Evolutionary conservation across 805 yeast species (phyloP), one percentile per base, ranked within the genome.

Genomic region (Metschnikowia proteae): DNA sequence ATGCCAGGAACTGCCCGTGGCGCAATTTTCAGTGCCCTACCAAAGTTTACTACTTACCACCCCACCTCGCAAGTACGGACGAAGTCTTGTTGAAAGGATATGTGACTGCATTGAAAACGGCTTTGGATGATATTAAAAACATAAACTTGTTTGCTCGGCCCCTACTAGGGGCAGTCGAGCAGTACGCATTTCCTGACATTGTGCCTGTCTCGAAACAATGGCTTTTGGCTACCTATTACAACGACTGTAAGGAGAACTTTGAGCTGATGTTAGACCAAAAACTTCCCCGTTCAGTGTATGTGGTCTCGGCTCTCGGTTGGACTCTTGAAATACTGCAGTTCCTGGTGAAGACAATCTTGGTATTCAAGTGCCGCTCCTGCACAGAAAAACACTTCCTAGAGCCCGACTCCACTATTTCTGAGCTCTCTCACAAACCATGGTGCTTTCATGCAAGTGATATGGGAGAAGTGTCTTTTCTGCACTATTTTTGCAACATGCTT

Each of bases 291-390:
- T 68, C 72, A 72, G 49, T 65, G 25, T 71, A 68, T 49, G 46
- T 57, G n/a, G 44, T 71, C n/a, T 70, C 75, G 4, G 53, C 63
- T 26, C 51, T 62, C 45, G 75, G 76, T 5, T 73, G 76, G 76
- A 57, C 57, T 11, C 55, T 73, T 37, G 51, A 65, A 30, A 61
- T 66, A 5, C 74, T 68, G 52, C 52, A 61, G 3, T 65, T 64
- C 51, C 52, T 62, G 5, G 39, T 57, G 26, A 58, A 62, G 11
- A 41, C 62, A 17, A 62, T 70, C 3, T 55, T 70, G 5, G 54
- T 70, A 10, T 53, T 72, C 34, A 62, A 60, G n/a, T 72, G 76
- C 53, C 44, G 58, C 28, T 64, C 63, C 48, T 73, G 78, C 51
- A 70, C 72, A 53, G 63, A 63, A 40, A 56, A 74, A 39, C 54